Evolutionary conservation across 805 yeast genomes (phyloP).

Genomic region (Schwanniomyces vanrijiae): DNA sequence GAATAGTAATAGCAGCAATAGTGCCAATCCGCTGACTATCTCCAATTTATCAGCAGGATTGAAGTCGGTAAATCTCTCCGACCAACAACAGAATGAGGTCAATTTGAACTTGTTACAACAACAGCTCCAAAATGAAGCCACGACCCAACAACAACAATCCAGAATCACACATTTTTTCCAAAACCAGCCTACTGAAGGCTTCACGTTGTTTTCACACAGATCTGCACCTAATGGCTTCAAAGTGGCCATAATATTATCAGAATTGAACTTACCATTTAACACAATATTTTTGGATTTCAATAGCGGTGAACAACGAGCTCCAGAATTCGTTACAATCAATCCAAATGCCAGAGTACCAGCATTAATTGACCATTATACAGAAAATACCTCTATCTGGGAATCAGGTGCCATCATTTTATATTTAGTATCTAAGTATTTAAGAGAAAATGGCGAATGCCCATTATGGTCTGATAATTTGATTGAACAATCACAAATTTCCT

Average conservation of each 20-base stretch:
- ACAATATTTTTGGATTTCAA: slow-evolving; percentile 86
- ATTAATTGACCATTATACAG: slow-evolving; percentile 81
- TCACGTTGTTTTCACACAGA: slow-evolving; percentile 76
- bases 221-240: slow-evolving; percentile 96
- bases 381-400: slow-evolving; percentile 87
- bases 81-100: slow-evolving; percentile 43
- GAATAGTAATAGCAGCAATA: slow-evolving; percentile 7
- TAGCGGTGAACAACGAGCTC: slow-evolving; percentile 87
- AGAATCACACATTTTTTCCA: slow-evolving; percentile 71
- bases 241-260: slow-evolving; percentile 86
- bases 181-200: slow-evolving; percentile 78
- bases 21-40: slow-evolving; percentile 25
- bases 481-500: slow-evolving; percentile 80
- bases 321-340: slow-evolving; percentile 89
- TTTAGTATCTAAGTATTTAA: slow-evolving; percentile 65
- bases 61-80: slow-evolving; percentile 41
- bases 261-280: slow-evolving; percentile 73
- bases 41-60: slow-evolving; percentile 48
- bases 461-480: slow-evolving; percentile 77
- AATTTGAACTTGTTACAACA: slow-evolving; percentile 44
- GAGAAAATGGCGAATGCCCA: slow-evolving; percentile 65
- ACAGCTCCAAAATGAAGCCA: slow-evolving; percentile 43
- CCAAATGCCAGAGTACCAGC: slow-evolving; percentile 98
- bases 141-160: slow-evolving; percentile 42
- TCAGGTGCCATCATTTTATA: slow-evolving; percentile 89